These are phyloP conservation scores for Vickermania ingenoplastis DNA, from an alignment of 208 protist genomes.

Conservation along the genomic window DNA sequence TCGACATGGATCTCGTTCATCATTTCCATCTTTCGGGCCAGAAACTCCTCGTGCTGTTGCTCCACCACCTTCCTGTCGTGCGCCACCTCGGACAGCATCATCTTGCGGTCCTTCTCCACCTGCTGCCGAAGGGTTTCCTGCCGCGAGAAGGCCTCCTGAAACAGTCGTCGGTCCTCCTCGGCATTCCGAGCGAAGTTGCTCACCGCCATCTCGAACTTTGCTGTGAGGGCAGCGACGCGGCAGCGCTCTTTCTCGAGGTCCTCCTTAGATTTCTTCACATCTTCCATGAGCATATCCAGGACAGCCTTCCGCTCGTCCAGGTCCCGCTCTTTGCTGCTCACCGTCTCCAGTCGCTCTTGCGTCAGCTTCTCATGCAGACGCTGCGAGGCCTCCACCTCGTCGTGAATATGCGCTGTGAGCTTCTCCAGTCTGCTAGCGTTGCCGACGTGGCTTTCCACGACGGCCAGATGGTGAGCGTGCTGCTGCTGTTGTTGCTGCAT, in stretches of 20 bases:
- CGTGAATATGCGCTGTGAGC: slow-evolving; percentile 46
- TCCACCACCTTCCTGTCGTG: slow-evolving; percentile 78
- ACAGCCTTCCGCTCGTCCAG: slow-evolving; percentile 47
- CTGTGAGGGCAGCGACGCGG: slow-evolving; percentile 48
- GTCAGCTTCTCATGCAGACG: slow-evolving; percentile 59
- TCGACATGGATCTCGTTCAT: slow-evolving; percentile 73
- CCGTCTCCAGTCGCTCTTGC: slow-evolving; percentile 36
- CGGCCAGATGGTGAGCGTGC: slow-evolving; percentile 43
- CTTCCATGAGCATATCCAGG: slow-evolving; percentile 47
- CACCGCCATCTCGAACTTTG: slow-evolving; percentile 72
- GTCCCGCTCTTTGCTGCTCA: slow-evolving; percentile 45
- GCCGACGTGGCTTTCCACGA: slow-evolving; percentile 41
- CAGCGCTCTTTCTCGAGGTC: slow-evolving; percentile 59
- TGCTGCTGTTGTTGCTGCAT: slow-evolving; percentile 40
- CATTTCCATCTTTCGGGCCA: slow-evolving; percentile 57
- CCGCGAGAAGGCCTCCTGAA: slow-evolving; percentile 52
- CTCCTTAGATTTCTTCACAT: slow-evolving; percentile 40
- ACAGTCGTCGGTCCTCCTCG: slow-evolving; percentile 64
- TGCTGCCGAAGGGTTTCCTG: slow-evolving; percentile 78
- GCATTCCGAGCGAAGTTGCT: slow-evolving; percentile 47
- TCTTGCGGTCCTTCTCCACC: slow-evolving; percentile 58
- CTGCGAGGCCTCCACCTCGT: slow-evolving; percentile 54
- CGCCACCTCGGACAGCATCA: slow-evolving; percentile 70
- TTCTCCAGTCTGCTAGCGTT: slow-evolving; percentile 54
- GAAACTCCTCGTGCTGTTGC: slow-evolving; percentile 75